phyloP scores from a whole-genome alignment of 2,329 filamentous ascomycete species.

The Colletotrichum nymphaeae region DNA sequence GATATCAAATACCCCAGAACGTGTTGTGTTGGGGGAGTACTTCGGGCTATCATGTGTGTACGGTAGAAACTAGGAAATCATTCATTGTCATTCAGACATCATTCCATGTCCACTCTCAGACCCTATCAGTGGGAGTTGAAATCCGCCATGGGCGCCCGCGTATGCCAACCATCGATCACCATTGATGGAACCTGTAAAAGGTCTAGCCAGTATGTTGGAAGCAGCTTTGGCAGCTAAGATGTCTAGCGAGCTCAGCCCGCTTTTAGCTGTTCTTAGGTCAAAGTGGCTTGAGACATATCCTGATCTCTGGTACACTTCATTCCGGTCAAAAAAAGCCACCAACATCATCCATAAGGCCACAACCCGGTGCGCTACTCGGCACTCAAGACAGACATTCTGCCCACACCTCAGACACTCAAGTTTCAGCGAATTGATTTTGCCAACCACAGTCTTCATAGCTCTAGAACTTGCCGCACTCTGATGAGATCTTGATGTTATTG shows the following conservation, averaged over 20 bases:
- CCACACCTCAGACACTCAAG: not conserved
- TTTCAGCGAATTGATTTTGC: not conserved
- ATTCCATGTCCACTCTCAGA: not conserved
- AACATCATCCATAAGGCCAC: not conserved
- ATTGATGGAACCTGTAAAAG: not conserved
- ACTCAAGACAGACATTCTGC: not conserved
- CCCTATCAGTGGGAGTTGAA: not conserved
- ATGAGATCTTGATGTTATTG: not conserved
- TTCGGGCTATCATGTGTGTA: not conserved
- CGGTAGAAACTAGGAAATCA: not conserved
- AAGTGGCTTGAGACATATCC: not conserved
- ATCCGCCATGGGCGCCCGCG: too few species aligned
- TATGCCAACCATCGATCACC: not conserved
- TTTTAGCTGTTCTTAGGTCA: not conserved
- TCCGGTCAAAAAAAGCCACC: not conserved
- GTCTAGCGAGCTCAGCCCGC: not conserved
- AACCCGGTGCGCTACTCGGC: not conserved
- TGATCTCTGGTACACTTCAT: not conserved
- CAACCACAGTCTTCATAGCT: not conserved
- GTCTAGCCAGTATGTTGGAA: not conserved
- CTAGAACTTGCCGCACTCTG: not conserved
- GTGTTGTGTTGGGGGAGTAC: not conserved
- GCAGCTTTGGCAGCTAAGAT: not conserved
- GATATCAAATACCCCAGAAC: too few species aligned
- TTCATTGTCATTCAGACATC: not conserved